Conservation (phyloP, 2,329 filamentous ascomycete genomes). For the Diaporthe australafricana region DNA sequence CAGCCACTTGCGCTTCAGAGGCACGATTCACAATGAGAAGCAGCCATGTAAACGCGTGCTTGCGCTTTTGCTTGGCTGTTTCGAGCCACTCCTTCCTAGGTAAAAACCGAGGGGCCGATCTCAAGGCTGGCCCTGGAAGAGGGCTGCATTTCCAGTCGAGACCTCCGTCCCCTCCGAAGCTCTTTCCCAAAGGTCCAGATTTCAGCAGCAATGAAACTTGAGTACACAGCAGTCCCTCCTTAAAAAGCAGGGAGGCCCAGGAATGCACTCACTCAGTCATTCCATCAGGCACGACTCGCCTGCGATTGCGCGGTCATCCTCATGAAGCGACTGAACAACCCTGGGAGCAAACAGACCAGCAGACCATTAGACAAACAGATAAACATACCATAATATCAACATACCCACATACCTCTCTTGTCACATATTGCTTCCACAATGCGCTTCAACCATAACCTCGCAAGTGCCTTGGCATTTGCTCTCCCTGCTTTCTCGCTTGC, state of each 20-base stretch:
- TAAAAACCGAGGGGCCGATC: no score
- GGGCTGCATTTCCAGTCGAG: neutral
- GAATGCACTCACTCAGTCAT: neutral
- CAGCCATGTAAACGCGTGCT: neutral
- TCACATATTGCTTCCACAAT: constrained; percentile 45
- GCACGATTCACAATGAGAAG: neutral
- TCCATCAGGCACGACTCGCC: neutral
- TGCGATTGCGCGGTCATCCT: neutral
- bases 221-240: no score
- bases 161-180: neutral
- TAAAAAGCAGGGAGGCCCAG: no score
- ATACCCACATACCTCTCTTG: neutral
- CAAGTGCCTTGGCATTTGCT: constrained; percentile 51
- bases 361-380: neutral
- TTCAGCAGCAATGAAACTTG: no score
- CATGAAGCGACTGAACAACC: no score
- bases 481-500: constrained; percentile 43
- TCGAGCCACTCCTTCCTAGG: neutral
- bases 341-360: neutral
- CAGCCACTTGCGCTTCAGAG: no score
- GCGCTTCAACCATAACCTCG: constrained; percentile 51
- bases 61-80: neutral
- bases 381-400: neutral
- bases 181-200: neutral
- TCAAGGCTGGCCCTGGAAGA: neutral